Evolutionary conservation across 169 alveolate species (phyloP).

Genomic region (Plasmodium vivax): DNA sequence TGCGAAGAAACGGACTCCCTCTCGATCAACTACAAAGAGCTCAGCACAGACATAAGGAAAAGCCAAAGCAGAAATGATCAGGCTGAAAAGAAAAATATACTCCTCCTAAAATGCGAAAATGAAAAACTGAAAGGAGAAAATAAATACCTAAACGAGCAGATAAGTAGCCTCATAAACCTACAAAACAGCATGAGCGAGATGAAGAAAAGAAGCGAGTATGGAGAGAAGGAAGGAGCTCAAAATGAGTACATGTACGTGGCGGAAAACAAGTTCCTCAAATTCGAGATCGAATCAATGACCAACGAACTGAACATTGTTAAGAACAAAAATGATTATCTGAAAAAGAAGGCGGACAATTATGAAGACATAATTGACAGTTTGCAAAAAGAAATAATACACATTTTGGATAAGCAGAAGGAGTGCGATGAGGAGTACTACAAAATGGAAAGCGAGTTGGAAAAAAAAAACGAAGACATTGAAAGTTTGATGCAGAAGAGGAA

Average conservation of each 20-base stretch:
- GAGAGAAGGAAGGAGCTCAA: not conserved
- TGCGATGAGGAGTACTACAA: constrained; percentile 59
- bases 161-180: constrained; percentile 18
- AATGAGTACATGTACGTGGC: constrained; percentile 33
- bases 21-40: constrained; percentile 30
- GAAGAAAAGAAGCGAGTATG: not conserved
- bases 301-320: constrained; percentile 45
- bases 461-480: constrained; percentile 28
- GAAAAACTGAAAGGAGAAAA: constrained; percentile 67
- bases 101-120: constrained; percentile 41
- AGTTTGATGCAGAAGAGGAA: constrained; percentile 37
- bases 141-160: constrained; percentile 44
- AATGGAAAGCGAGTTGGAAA: constrained; percentile 65
- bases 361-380: constrained; percentile 58
- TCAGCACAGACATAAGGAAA: constrained; percentile 17
- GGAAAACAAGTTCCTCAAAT: constrained; percentile 51
- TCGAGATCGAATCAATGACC: constrained; percentile 28
- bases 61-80: not conserved
- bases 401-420: constrained; percentile 62
- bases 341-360: constrained; percentile 43
- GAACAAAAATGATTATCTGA: constrained; percentile 65
- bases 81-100: constrained; percentile 12
- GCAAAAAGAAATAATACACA: constrained; percentile 53
- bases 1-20: not conserved
- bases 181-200: constrained; percentile 26